Base-by-base conservation (phyloP, 106 monocot genomes). In the Dioscorea zingiberensis region DNA sequence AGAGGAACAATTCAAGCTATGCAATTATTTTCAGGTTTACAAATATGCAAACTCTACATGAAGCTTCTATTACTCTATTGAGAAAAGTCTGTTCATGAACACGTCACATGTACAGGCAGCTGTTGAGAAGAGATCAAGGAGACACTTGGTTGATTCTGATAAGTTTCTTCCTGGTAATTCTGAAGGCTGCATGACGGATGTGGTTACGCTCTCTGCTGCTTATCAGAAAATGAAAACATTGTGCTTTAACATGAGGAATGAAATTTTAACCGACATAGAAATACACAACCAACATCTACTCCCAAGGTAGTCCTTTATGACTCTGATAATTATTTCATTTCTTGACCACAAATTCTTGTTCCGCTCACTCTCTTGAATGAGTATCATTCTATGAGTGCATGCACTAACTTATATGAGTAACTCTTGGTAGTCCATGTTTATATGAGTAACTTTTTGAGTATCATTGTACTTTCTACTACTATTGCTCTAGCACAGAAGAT, bases 201-300 rank as follows among this genome's bases (percentile, higher is more conserved):
- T 47, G 62, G 65, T 87, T 1, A 70, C 79, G 18, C 28, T 81
- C 27, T 72, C 86, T 29, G 84, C 88, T 60, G 86, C 97, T 13
- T 98, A 98, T 29, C 80, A 83, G 66, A 98, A 93, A 69, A 86
- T 98, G 81, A 98, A 77, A 48, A 68, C 74, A 44, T 65, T 89
- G 13, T 98, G 97, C 73, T 62, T 72, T 54, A 98, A 84, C 68
- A 66, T 92, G 21, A 85, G 88, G 64, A 86, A 93, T 74, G 97
- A 98, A 73, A 89, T 98, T 48, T 92, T 78, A 53, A 93, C 86
- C 24, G 97, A 98, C 75, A 98, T 98, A 62, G 86, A 92, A 72
- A 93, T 93, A 65, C 88, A 98, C 71, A 80, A 85, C 67, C 81
- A 81, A 21, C 89, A 98, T 69, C 77, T 89, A 5, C 84, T 98